Base-by-base conservation (phyloP, 164 flowering plant species). In the Amborella trichopoda region DNA sequence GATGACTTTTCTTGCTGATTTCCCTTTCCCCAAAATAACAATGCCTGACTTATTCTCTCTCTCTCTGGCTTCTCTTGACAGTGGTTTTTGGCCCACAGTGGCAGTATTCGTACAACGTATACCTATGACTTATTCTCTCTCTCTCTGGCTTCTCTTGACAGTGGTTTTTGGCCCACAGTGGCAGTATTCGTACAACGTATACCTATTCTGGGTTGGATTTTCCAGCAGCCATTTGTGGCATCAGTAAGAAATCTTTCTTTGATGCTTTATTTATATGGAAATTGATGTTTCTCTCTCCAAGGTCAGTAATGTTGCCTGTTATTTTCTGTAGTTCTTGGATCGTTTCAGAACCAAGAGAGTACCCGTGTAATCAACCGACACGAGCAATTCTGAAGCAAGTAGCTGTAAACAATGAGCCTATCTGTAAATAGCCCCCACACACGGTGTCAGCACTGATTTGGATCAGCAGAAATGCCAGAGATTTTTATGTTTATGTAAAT, bases 71-170 rank as follows among this genome's bases (percentile, higher is more conserved):
- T n/a, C n/a, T n/a, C n/a, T n/a, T n/a, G n/a, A 62, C 85, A 83
- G 96, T 67, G 96, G 98, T 24, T 91, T 87, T 66, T 91, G 99
- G 95, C 96, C 96, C 19, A 88, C 99, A 19, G 56, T 84, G 26
- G 73, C 94, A 28, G 95, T 93, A 46, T 93, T 93, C 56, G 46
- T 87, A 25, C 96, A 88, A 66, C 80, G 62, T 72, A 88, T 93
- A 54, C 99, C 99, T 20, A 28, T 93, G 55, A 67, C 88, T 57
- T 95, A 96, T 42, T 87, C n/a, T n/a, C n/a, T n/a, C n/a, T n/a
- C n/a, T n/a, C n/a, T n/a, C n/a, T n/a, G n/a, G n/a, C n/a, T n/a
- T n/a, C n/a, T n/a, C n/a, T n/a, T n/a, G n/a, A 62, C 85, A 83
- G 96, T 67, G 96, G 98, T 24, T 91, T 87, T 66, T 91, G 99